Evolutionary conservation across 805 yeast genomes (phyloP).

Genomic region (Blastobotrys chiropterorum): DNA sequence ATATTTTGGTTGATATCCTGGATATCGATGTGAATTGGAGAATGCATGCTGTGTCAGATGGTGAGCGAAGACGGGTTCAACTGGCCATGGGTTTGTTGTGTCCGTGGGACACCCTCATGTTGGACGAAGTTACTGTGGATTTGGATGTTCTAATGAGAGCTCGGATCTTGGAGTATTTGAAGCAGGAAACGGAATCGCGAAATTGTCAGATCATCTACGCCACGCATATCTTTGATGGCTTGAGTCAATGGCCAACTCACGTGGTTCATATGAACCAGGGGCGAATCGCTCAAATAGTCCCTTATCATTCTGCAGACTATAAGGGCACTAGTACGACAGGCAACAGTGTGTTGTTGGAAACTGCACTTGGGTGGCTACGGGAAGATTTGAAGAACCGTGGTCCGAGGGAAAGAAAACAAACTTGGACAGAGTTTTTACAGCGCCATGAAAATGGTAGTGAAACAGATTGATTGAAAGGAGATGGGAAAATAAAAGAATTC

Average conservation of each 20-base stretch:
- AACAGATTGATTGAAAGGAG: no score
- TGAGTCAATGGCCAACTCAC: conserved; percentile 84
- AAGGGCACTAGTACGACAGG: conserved; percentile 9
- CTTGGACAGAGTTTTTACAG: conserved; percentile 49
- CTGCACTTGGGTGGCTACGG: conserved; percentile 32
- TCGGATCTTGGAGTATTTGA: conserved; percentile 62
- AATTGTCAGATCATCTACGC: conserved; percentile 75
- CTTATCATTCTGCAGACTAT: conserved; percentile 7
- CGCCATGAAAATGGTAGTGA: no score
- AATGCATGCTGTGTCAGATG: conserved; percentile 89
- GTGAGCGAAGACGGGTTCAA: conserved; percentile 92
- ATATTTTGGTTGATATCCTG: conserved; percentile 62
- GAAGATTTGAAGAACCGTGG: conserved; percentile 47
- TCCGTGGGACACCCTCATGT: conserved; percentile 82
- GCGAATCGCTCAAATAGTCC: conserved; percentile 30
- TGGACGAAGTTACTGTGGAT: conserved; percentile 97
- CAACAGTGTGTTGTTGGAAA: conserved; percentile 30
- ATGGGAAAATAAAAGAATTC: no score
- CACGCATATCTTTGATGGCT: conserved; percentile 94
- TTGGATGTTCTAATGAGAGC: conserved; percentile 87
- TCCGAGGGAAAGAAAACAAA: conserved; percentile 42
- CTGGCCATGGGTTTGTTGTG: conserved; percentile 85
- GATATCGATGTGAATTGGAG: conserved; percentile 89
- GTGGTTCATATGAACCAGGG: conserved; percentile 76
- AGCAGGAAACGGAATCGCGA: conserved; percentile 64